Base-by-base conservation (phyloP, 1,284 basidiomycete genomes). In the Pterulicium gracile region DNA sequence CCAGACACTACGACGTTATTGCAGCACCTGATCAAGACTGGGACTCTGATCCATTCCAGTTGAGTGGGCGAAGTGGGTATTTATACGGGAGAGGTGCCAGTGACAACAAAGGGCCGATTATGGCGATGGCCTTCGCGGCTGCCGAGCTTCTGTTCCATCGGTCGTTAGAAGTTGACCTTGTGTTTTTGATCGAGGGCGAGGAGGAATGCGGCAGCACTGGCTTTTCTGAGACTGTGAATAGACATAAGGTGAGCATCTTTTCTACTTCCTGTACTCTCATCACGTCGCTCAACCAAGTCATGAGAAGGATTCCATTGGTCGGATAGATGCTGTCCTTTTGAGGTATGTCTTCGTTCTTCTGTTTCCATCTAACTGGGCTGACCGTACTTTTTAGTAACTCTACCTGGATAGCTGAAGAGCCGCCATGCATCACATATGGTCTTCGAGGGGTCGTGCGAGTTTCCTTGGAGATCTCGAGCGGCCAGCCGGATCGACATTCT, bases 341-440 rank as follows among this genome's bases (percentile, higher is more conserved):
- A 87, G 84, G 82, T 85, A 48, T 47, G 52, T 50, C 35, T 12
- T 3, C 21, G 32, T 35, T 10, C 24, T 44, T 14, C 48, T 15
- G 3, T 5, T 43, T 13, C 1, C 10, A 27, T 39, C 18, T 27
- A 21, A 4, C 10, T 50, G 20, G 3, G 23, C 10, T 47, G 18
- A 19, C 46, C 27, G 21, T 45, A 34, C 46, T 35, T 2, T 3
- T 15, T 45, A 89, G 86, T 56, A 98, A 98, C 60, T 97, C 94
- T 24, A 95, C 92, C 14, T 98, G 95, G 94, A 88, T 98, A 52
- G 87, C 87, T 23, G 92, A 97, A 56, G 81, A 88, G 51, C 80
- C 82, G n/a, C 94, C 95, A 0, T 98, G 94, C 58, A 84, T 98
- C 48, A 97, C 94, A 0, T 95, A 96, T 58, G 95, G 95, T 2